A percentile compares a stretch with the other conserved stretches of the same genome.
These are phyloP conservation scores for Fusarium sp. DNA, from an alignment of 2,329 filamentous ascomycete genomes.

Conservation along the genomic window DNA sequence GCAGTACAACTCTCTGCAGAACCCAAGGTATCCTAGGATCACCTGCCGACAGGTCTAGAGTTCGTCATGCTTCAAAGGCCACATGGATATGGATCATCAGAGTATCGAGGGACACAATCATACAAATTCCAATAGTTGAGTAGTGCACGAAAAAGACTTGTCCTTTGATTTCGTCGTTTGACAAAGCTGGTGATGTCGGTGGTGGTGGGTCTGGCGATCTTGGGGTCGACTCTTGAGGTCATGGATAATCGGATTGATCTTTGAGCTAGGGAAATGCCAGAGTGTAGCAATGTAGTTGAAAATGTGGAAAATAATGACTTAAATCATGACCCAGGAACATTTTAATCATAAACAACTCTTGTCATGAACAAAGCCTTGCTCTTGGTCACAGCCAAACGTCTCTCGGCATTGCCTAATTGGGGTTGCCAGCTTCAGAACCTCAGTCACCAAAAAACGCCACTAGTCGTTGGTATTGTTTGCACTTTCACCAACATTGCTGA, in stretches of 20 bases:
- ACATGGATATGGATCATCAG: no score
- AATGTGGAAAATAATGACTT: background rate
- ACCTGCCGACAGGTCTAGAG: background rate
- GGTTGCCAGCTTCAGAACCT: background rate
- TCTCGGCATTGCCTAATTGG: background rate
- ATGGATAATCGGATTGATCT: slow-evolving; percentile 19
- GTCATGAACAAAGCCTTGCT: background rate
- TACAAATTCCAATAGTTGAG: background rate
- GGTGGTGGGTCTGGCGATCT: slow-evolving; percentile 22
- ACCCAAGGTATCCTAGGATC: no score
- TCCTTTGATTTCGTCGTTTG: background rate
- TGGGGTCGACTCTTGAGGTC: slow-evolving; percentile 33
- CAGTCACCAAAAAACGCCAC: background rate
- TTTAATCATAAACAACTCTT: background rate
- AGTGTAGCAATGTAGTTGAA: background rate
- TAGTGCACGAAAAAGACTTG: no score
- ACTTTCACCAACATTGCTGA: background rate
- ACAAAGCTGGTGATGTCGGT: background rate
- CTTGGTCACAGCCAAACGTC: background rate
- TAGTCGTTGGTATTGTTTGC: background rate
- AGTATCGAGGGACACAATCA: background rate
- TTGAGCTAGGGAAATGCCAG: background rate
- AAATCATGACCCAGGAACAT: background rate
- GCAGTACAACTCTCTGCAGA: no score
- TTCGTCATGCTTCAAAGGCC: no score